phyloP scores from a whole-genome alignment of 2,329 filamentous ascomycete species.

The Nemania sp. region DNA sequence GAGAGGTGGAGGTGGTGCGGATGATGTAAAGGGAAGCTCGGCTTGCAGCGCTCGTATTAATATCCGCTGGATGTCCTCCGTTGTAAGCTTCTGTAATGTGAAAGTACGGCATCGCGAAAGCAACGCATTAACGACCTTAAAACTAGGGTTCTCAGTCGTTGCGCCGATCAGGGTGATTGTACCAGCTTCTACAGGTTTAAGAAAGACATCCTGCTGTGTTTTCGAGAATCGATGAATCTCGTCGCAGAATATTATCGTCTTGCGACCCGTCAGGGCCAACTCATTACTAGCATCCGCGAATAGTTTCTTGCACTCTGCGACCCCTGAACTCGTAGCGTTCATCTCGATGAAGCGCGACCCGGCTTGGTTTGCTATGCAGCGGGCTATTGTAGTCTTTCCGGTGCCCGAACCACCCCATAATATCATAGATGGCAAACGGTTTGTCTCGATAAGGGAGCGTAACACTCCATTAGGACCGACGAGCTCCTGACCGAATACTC shows the following conservation, averaged over 20 bases:
- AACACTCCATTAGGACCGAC: slow-evolving; percentile 88
- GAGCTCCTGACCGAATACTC: slow-evolving; percentile 91
- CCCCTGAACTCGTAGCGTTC: slow-evolving; percentile 89
- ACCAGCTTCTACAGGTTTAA: slow-evolving; percentile 91
- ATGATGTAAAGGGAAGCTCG: slow-evolving; percentile 60
- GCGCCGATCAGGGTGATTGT: slow-evolving; percentile 93
- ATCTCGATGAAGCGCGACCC: slow-evolving; percentile 93
- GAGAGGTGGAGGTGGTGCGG: slow-evolving; percentile 67
- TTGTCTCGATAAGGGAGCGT: slow-evolving; percentile 84
- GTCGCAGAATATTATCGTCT: slow-evolving; percentile 97
- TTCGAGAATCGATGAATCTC: slow-evolving; percentile 95
- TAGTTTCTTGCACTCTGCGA: slow-evolving; percentile 91
- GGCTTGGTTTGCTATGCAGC: slow-evolving; percentile 86
- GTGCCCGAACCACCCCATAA: slow-evolving; percentile 88
- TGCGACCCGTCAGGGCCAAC: slow-evolving; percentile 81
- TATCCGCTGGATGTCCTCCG: slow-evolving; percentile 79
- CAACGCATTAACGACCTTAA: slow-evolving; percentile 89
- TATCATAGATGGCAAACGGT: slow-evolving; percentile 93
- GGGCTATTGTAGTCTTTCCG: slow-evolving; percentile 91
- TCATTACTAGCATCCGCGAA: slow-evolving; percentile 88
- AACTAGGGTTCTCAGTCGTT: slow-evolving; percentile 96
- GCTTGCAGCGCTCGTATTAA: slow-evolving; percentile 77
- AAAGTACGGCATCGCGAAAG: slow-evolving; percentile 93
- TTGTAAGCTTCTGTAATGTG: slow-evolving; percentile 79
- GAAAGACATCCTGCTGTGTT: slow-evolving; percentile 92